Evolutionary conservation across 2,329 filamentous ascomycete genomes (phyloP).

Genomic region (Seiridium unicorne): DNA sequence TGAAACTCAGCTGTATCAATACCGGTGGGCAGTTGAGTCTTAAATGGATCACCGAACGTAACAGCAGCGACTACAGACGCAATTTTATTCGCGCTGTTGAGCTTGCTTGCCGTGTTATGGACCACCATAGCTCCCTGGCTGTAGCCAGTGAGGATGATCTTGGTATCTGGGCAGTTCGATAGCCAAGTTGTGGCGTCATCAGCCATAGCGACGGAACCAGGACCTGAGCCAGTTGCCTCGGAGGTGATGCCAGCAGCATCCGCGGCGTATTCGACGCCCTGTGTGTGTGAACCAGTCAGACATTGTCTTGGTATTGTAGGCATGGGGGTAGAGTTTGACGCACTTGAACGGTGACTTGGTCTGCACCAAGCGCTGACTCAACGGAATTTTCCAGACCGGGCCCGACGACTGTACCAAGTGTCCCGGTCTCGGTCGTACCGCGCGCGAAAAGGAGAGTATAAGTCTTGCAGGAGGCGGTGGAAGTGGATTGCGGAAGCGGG

Average conservation of each 20-base stretch:
- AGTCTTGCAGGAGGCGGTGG: slow-evolving; percentile 6
- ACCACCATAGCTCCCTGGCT: slow-evolving; percentile 10
- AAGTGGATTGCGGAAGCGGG: neutral
- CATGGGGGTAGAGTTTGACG: neutral
- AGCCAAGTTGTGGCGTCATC: neutral
- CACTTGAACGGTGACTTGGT: slow-evolving; percentile 9
- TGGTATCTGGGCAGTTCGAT: slow-evolving; percentile 7
- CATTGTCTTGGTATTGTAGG: neutral
- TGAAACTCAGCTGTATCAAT: slow-evolving; percentile 3
- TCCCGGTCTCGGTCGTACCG: slow-evolving; percentile 10
- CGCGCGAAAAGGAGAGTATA: slow-evolving; percentile 10
- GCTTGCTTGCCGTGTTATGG: slow-evolving; percentile 5
- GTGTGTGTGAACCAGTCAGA: neutral
- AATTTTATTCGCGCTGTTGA: neutral
- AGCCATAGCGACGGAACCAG: slow-evolving; percentile 5
- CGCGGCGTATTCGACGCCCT: slow-evolving; percentile 7
- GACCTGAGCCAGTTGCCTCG: slow-evolving; percentile 3
- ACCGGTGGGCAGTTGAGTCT: slow-evolving; percentile 3
- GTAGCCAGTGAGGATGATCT: slow-evolving; percentile 7
- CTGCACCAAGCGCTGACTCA: neutral
- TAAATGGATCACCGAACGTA: slow-evolving; percentile 8
- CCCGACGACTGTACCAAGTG: slow-evolving; percentile 7
- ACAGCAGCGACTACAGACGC: slow-evolving; percentile 5
- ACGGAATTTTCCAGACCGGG: slow-evolving; percentile 6
- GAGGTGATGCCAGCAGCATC: slow-evolving; percentile 4